These are phyloP conservation scores for Daedaleopsis nitida DNA, from an alignment of 768 basidiomycete species.

Conservation along the genomic window DNA sequence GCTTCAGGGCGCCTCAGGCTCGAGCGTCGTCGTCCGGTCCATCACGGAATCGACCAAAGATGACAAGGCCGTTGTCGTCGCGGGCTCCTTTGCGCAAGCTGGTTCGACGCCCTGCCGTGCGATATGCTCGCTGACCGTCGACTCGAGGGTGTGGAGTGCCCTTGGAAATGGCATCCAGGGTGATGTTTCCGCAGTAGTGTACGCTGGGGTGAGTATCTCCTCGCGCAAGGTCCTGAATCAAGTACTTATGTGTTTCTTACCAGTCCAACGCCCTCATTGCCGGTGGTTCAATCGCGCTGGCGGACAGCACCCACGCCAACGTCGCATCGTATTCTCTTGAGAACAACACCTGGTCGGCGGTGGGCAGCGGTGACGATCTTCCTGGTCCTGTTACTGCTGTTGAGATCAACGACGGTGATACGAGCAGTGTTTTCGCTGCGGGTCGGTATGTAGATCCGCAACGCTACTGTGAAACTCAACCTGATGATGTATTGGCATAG, in stretches of 20 bases:
- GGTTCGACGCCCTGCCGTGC: conserved; percentile 74
- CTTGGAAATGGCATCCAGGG: conserved; percentile 84
- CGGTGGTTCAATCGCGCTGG: conserved; percentile 76
- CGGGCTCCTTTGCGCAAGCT: conserved; percentile 83
- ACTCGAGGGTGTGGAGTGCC: conserved; percentile 72
- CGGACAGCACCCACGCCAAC: conserved; percentile 64
- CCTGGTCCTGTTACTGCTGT: conserved; percentile 92
- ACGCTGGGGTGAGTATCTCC: conserved; percentile 69
- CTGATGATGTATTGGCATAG: conserved; percentile 32
- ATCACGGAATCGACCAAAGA: conserved; percentile 65
- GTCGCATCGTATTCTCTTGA: conserved; percentile 73
- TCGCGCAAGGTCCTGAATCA: background rate
- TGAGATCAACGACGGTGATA: conserved; percentile 79
- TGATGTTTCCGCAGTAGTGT: conserved; percentile 74
- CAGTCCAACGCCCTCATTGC: conserved; percentile 72
- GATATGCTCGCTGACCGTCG: conserved; percentile 76
- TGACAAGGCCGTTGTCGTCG: conserved; percentile 70
- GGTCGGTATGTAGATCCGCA: conserved; percentile 61
- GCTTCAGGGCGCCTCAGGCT: conserved; percentile 56
- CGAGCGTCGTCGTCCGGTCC: conserved; percentile 66
- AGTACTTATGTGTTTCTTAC: background rate
- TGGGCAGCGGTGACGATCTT: conserved; percentile 61
- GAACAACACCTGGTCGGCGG: conserved; percentile 72
- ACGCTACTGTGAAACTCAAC: background rate
- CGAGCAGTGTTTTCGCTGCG: conserved; percentile 86